A percentile compares a stretch with the other conserved stretches of the same genome.
Conservation (phyloP, 257 asterid species). For the Catharanthus roseus region DNA sequence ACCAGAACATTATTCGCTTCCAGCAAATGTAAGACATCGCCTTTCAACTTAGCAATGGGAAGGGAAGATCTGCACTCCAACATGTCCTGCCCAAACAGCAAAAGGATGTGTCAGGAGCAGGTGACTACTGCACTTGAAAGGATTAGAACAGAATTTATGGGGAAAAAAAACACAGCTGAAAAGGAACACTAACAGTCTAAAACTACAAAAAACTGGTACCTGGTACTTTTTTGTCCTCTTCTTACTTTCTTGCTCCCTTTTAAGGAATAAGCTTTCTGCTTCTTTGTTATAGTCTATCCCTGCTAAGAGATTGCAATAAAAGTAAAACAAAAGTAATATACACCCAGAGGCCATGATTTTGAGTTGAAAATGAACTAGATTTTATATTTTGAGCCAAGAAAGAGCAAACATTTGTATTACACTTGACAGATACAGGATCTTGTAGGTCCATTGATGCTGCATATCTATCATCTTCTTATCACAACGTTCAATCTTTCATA, state of each 20-base stretch:
- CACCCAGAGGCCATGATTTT: background rate
- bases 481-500: background rate
- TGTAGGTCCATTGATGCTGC: background rate
- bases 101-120: background rate
- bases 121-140: background rate
- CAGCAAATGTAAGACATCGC: conserved; percentile 57
- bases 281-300: conserved; percentile 37
- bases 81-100: conserved; percentile 58
- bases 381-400: background rate
- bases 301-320: conserved; percentile 25
- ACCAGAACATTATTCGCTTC: conserved; percentile 75
- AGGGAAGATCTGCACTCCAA: conserved; percentile 66
- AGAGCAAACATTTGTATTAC: background rate
- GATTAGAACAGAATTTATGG: background rate
- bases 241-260: conserved; percentile 54
- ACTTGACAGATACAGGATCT: background rate
- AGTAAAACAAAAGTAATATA: background rate
- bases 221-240: conserved; percentile 62
- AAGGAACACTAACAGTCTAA: background rate
- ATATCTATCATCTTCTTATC: background rate
- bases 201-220: conserved; percentile 36
- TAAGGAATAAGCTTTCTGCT: conserved; percentile 57
- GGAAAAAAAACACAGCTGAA: background rate
- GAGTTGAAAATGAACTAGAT: background rate
- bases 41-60: conserved; percentile 81